Conservation (phyloP, 1,139 yeast species). For the Pneumocystis wakefieldiae region DNA sequence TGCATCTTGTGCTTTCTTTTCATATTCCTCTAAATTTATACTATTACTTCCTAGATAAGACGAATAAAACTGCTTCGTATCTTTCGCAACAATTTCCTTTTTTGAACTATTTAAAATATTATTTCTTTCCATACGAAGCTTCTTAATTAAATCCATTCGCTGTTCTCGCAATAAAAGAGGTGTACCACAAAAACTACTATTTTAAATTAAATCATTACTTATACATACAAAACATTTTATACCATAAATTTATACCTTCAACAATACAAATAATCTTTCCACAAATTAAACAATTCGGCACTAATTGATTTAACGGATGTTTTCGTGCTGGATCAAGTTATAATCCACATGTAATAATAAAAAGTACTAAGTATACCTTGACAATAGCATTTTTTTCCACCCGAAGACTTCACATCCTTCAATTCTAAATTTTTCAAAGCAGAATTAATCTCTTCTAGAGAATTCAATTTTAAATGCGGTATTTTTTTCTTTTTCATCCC, state of each 20-base stretch:
- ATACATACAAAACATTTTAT: neutral
- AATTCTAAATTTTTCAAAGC: slow-evolving; percentile 32
- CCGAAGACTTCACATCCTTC: slow-evolving; percentile 15
- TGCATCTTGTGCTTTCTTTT: slow-evolving; percentile 22
- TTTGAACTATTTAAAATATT: slow-evolving; percentile 10
- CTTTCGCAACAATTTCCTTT: slow-evolving; percentile 1
- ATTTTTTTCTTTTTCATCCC: slow-evolving; percentile 23
- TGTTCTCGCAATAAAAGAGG: slow-evolving; percentile 51
- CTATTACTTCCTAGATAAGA: neutral
- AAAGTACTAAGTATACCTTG: slow-evolving; percentile 19
- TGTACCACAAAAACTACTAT: slow-evolving; percentile 49
- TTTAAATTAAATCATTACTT: neutral
- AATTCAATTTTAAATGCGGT: slow-evolving; percentile 29
- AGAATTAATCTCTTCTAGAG: slow-evolving; percentile 40
- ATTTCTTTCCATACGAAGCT: slow-evolving; percentile 27
- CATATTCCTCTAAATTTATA: slow-evolving; percentile 21
- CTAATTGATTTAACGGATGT: slow-evolving; percentile 76
- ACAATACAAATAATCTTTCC: slow-evolving; percentile 83
- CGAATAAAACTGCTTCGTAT: slow-evolving; percentile 5
- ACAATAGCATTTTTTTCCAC: slow-evolving; percentile 45
- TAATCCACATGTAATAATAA: neutral
- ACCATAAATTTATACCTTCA: slow-evolving; percentile 78
- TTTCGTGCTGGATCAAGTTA: slow-evolving; percentile 42
- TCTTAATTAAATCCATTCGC: slow-evolving; percentile 39
- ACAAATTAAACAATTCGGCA: slow-evolving; percentile 87